Base-by-base conservation (phyloP, 2,329 filamentous ascomycete genomes). In the Trichoderma guizhouense region DNA sequence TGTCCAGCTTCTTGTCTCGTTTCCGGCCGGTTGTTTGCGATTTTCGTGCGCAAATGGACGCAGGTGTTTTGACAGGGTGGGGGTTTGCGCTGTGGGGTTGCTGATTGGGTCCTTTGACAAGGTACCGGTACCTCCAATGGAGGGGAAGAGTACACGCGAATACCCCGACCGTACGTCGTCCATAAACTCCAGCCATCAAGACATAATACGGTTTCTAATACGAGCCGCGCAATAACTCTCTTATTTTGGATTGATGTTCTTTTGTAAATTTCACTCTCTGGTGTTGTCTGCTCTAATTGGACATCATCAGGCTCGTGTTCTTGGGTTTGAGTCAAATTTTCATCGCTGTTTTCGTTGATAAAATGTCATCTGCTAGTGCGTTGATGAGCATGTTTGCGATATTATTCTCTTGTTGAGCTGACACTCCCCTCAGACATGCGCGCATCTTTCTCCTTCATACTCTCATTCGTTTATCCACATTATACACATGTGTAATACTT, bases 41-140 rank as follows among this genome's bases (percentile, higher is more conserved):
- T 24, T 61, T 51, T 69, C 36, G 65, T 61, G 66, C 55, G 66
- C 66, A 69, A 69, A 60, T 69, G 36, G 55, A 32, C 55, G 53
- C 36, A 69, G 18, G 7, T n/a, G 53, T 68, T 60, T 60, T 43
- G 34, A 36, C 26, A 24, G 34, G 36, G 66, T 51, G 53, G 53
- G 34, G 53, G 28, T 6, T 53, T 47, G 51, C 15, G 24, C 26
- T 32, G 53, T 47, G 34, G 34, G 26, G 65, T 36, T 26, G 11
- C 28, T 26, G 12, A 34, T 36, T 67, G 51, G 53, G 65, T 58
- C 24, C 24, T 18, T 7, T 7, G 53, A 8, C 24, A 36, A 47
- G 24, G 65, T 68, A 68, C 18, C 34, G 53, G 66, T 69, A 69
- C 66, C 5, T 61, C 11, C 47, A 3, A 24, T 53, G 47, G 47